A percentile compares a stretch with the other conserved stretches of the same genome.
These are phyloP conservation scores for Plectranthus barbatus DNA, from an alignment of 257 asterid genomes.

Conservation along the genomic window DNA sequence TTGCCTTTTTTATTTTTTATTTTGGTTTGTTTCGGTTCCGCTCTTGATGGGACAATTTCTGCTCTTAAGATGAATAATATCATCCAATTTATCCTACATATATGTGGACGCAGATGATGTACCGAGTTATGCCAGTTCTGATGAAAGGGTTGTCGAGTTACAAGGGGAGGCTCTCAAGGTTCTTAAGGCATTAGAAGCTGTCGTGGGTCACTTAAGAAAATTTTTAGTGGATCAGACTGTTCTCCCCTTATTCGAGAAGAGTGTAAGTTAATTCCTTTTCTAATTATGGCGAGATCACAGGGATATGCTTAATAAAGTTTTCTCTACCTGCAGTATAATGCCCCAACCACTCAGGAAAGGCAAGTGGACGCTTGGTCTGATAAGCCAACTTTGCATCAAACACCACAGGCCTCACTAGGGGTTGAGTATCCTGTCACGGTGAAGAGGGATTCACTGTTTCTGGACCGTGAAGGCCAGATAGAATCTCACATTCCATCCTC, in stretches of 20 bases:
- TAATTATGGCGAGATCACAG: neutral
- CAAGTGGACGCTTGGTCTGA: conserved; percentile 56
- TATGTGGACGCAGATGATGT: conserved; percentile 43
- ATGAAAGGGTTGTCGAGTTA: conserved; percentile 76
- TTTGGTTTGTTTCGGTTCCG: neutral
- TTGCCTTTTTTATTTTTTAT: neutral
- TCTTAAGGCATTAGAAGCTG: conserved; percentile 69
- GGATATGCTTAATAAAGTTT: neutral
- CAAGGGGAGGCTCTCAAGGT: conserved; percentile 80
- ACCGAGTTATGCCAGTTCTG: conserved; percentile 64
- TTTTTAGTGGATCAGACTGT: conserved; percentile 79
- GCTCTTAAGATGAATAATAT: neutral
- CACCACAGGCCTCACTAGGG: conserved; percentile 35
- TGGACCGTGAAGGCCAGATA: conserved; percentile 46
- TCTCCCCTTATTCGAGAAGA: conserved; percentile 75
- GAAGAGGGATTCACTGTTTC: conserved; percentile 46
- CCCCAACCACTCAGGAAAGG: conserved; percentile 49
- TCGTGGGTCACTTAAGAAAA: conserved; percentile 67
- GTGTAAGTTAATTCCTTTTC: conserved; percentile 34
- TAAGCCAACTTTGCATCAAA: conserved; percentile 30
- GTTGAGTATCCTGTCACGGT: conserved; percentile 43
- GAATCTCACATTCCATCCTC: conserved; percentile 42
- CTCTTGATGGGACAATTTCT: neutral
- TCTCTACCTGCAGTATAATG: conserved; percentile 37
- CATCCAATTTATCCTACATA: neutral